These are phyloP conservation scores for Globisporangium sylvaticum DNA, from an alignment of 352 stramenopile species.

Conservation along the genomic window DNA sequence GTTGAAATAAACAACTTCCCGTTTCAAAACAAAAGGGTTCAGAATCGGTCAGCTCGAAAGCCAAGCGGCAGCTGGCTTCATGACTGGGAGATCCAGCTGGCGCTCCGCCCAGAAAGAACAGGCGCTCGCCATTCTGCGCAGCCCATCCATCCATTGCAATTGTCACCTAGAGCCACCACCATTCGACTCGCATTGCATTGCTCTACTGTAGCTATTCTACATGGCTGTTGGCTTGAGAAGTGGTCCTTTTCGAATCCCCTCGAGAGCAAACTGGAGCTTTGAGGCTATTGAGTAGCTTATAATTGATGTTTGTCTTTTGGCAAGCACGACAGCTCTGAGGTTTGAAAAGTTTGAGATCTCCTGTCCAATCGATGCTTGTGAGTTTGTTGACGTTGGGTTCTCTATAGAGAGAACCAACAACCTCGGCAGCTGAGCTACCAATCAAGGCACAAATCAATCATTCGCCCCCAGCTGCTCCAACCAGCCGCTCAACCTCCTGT, in stretches of 20 bases:
- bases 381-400: neutral
- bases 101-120: conserved; percentile 6
- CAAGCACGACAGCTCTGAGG: neutral
- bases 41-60: conserved; percentile 8
- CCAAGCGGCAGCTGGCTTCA: conserved; percentile 9
- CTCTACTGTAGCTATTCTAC: neutral
- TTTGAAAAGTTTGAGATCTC: neutral
- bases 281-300: neutral
- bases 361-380: neutral
- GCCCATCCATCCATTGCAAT: neutral
- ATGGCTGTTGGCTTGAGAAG: neutral
- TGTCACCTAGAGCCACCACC: too few species aligned
- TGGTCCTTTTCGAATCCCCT: neutral
- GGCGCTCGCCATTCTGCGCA: neutral
- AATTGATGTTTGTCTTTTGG: neutral
- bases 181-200: too few species aligned
- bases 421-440: neutral
- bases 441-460: neutral
- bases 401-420: neutral
- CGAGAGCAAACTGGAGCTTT: neutral
- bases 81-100: conserved; percentile 6
- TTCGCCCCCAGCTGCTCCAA: neutral
- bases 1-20: conserved; percentile 1
- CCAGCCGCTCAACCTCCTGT: neutral
- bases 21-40: neutral